Base-by-base conservation (phyloP, 1,139 yeast genomes). In the Kodamaea fungicola region DNA sequence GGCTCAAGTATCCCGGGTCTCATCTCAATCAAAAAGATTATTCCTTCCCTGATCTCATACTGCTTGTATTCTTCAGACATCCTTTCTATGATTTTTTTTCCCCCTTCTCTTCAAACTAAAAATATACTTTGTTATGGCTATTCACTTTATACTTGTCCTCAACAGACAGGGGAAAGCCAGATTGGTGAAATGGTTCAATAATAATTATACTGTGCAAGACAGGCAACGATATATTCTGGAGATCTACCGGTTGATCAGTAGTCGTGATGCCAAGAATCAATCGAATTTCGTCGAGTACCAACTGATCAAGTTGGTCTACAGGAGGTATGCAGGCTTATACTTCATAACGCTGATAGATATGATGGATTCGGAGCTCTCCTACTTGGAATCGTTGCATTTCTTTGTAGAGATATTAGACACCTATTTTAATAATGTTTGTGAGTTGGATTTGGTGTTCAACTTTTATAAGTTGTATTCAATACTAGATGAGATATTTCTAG, bases 131-230 rank as follows among this genome's bases (percentile, higher is more conserved):
- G 29, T 12, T n/a, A 86, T 87, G 95, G 74, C 86, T 10, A 74
- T 87, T 27, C 90, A 87, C 50, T 90, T 80, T 60, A 70, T 90
- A 34, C 61, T 90, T 33, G 83, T 92, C 34, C 80, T 90, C 55
- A 92, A 90, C 57, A 75, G 96, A 44, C 97, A 89, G 61, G 97
- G 98, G n/a, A 86, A 87, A 51, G 78, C 92, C 28, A 75, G 98
- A 42, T 66, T 92, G 19, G 83, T 88, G 13, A 84, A 88, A 57
- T 90, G 95, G 94, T 92, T 62, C 55, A 55, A 74, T 50, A 59
- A 59, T 38, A 47, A 53, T 34, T 57, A 55, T 42, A 56, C 63
- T 2, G 47, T 57, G 2, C 51, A 67, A 57, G 85, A 81, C 33
- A 66, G 71, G 28, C 83, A 77, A 44, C 76, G 79, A 47, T 60